phyloP scores from a whole-genome alignment of 805 yeast genomes.

The Kodamaea fukazawae region DNA sequence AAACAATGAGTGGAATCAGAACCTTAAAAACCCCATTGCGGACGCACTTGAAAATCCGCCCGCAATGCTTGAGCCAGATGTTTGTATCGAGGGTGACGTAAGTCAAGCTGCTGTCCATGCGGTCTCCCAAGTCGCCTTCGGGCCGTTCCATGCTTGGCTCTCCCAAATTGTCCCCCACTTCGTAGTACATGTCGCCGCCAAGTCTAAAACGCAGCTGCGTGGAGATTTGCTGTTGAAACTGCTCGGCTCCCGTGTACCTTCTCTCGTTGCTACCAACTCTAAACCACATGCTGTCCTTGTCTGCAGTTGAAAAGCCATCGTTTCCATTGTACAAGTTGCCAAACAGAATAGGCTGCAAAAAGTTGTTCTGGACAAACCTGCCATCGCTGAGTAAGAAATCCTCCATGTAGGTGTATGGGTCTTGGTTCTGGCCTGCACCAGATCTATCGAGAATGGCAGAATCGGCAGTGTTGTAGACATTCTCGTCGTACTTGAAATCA shows the following conservation, averaged over 20 bases:
- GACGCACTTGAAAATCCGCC: constrained; percentile 67
- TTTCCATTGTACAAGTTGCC: constrained; percentile 24
- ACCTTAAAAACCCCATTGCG: constrained; percentile 56
- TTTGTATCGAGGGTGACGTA: constrained; percentile 71
- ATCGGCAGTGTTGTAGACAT: constrained; percentile 24
- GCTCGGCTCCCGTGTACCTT: background rate
- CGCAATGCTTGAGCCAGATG: constrained; percentile 79
- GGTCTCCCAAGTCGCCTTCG: constrained; percentile 53
- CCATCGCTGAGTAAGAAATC: constrained; percentile 40
- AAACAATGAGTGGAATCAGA: constrained; percentile 70
- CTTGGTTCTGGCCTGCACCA: constrained; percentile 16
- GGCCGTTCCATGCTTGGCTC: constrained; percentile 9
- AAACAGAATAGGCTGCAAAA: constrained; percentile 33
- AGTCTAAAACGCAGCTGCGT: background rate
- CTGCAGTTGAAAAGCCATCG: constrained; percentile 11
- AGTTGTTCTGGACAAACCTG: constrained; percentile 40
- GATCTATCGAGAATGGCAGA: constrained; percentile 16
- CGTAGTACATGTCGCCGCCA: constrained; percentile 1
- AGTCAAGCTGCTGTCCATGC: constrained; percentile 56
- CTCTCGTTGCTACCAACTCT: background rate
- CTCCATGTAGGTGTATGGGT: constrained; percentile 25
- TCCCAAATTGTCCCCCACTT: constrained; percentile 9
- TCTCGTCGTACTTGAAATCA: constrained; percentile 43
- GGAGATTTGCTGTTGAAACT: background rate
- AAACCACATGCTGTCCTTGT: constrained; percentile 30